Conservation (phyloP, 768 basidiomycete species). For the Phlebiopsis flavidoalba region DNA sequence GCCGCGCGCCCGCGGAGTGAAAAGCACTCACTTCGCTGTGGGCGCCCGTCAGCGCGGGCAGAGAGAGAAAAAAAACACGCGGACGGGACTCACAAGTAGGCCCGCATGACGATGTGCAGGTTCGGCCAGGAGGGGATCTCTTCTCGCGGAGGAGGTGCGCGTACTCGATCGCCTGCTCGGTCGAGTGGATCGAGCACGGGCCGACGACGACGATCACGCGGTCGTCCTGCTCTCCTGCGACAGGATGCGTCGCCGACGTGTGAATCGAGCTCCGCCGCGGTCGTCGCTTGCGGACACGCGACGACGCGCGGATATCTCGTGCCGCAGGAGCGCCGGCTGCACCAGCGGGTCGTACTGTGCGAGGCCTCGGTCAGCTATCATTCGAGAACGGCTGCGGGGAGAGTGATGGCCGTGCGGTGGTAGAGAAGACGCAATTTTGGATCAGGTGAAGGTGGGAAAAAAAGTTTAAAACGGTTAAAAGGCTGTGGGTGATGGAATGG, state of each 20-base stretch:
- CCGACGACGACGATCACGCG: slow-evolving; percentile 89
- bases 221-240: slow-evolving; percentile 79
- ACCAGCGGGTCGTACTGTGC: slow-evolving; percentile 96
- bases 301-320: slow-evolving; percentile 74
- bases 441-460: not conserved
- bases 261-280: slow-evolving; percentile 76
- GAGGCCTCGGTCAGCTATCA: slow-evolving; percentile 3
- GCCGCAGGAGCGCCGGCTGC: slow-evolving; percentile 84
- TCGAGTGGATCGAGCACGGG: slow-evolving; percentile 91
- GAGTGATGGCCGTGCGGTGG: not conserved
- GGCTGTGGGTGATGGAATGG: not conserved
- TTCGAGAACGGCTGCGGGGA: slow-evolving; percentile 1
- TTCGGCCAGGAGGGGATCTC: slow-evolving; percentile 63
- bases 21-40: slow-evolving; percentile 34
- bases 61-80: slow-evolving; percentile 8
- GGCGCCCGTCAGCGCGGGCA: slow-evolving; percentile 26
- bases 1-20: not conserved
- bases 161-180: slow-evolving; percentile 81
- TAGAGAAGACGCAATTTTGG: slow-evolving; percentile 4
- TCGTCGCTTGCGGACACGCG: slow-evolving; percentile 64
- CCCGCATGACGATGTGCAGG: slow-evolving; percentile 90
- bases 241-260: slow-evolving; percentile 73
- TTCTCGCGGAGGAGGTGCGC: slow-evolving; percentile 67
- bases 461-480: not conserved
- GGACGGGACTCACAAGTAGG: slow-evolving; percentile 79